Conservation (phyloP, 148 eudicot species). For the Vaccinium corymbosum region DNA sequence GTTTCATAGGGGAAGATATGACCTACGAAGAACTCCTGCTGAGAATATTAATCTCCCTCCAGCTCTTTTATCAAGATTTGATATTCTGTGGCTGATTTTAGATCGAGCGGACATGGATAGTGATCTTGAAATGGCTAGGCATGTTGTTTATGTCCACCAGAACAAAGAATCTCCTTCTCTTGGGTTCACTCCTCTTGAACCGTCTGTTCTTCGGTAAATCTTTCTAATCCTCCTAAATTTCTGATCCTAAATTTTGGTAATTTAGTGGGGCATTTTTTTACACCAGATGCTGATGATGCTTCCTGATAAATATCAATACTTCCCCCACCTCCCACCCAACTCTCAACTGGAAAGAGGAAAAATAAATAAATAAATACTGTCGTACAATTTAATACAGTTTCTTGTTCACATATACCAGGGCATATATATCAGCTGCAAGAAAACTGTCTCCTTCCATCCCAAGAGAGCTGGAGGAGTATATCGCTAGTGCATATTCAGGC, state of each 20-base stretch:
- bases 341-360: too few relatives aligned
- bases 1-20: slow-evolving; percentile 94
- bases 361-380: neutral
- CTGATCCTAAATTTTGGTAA: neutral
- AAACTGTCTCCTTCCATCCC: slow-evolving; percentile 79
- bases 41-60: slow-evolving; percentile 99
- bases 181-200: slow-evolving; percentile 91
- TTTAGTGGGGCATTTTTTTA: neutral
- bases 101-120: slow-evolving; percentile 98
- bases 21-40: slow-evolving; percentile 95
- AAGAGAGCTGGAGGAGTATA: slow-evolving; percentile 85
- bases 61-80: slow-evolving; percentile 97
- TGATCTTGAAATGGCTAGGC: slow-evolving; percentile 98
- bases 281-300: neutral
- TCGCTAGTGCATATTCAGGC: slow-evolving; percentile 89
- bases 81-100: slow-evolving; percentile 92
- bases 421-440: slow-evolving; percentile 90
- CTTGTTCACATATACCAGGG: slow-evolving; percentile 46
- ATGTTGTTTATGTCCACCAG: slow-evolving; percentile 95
- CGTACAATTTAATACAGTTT: neutral
- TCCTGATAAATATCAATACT: neutral
- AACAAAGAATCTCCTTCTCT: slow-evolving; percentile 92
- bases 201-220: slow-evolving; percentile 78
- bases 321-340: neutral
- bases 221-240: neutral